phyloP scores from a whole-genome alignment of 805 yeast genomes.

The Candida qinlingensis region DNA sequence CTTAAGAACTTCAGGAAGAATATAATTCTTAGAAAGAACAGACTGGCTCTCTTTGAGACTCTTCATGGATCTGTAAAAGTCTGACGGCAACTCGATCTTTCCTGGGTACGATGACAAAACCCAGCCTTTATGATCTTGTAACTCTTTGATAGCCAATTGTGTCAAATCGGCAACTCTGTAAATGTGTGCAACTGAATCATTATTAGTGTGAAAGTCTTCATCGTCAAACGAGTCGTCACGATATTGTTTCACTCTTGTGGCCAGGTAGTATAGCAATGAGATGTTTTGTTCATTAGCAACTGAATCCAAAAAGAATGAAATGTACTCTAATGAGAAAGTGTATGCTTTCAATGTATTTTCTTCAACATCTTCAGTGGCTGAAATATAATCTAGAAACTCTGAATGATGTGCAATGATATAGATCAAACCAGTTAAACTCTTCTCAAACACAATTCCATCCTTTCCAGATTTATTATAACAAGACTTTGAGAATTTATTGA shows the following conservation, averaged over 20 bases:
- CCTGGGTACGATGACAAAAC: constrained; percentile 78
- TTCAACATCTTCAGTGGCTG: constrained; percentile 23
- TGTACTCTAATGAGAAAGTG: constrained; percentile 51
- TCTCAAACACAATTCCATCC: constrained; percentile 54
- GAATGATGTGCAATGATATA: constrained; percentile 73
- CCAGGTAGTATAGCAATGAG: constrained; percentile 67
- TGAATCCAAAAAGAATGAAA: constrained; percentile 53
- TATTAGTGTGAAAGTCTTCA: constrained; percentile 24
- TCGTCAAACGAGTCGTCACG: constrained; percentile 47
- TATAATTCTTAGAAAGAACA: constrained; percentile 48
- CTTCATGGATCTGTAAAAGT: constrained; percentile 58
- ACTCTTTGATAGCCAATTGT: constrained; percentile 56
- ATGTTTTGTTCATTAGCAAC: constrained; percentile 63
- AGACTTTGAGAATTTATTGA: constrained; percentile 26
- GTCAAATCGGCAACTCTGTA: constrained; percentile 71
- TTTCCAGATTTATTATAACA: constrained; percentile 21
- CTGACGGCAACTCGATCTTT: constrained; percentile 62
- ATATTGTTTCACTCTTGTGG: constrained; percentile 76
- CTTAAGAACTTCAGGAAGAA: constrained; percentile 42
- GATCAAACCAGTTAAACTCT: constrained; percentile 58
- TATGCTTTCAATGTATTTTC: constrained; percentile 36
- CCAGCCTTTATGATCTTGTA: constrained; percentile 60
- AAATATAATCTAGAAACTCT: constrained; percentile 45
- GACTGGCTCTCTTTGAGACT: constrained; percentile 53
- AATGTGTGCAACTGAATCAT: constrained; percentile 34